Percentiles rank a stretch among this genome's conserved stretches.
phyloP scores from a whole-genome alignment of 257 asterid genomes.

The Lantana camara region DNA sequence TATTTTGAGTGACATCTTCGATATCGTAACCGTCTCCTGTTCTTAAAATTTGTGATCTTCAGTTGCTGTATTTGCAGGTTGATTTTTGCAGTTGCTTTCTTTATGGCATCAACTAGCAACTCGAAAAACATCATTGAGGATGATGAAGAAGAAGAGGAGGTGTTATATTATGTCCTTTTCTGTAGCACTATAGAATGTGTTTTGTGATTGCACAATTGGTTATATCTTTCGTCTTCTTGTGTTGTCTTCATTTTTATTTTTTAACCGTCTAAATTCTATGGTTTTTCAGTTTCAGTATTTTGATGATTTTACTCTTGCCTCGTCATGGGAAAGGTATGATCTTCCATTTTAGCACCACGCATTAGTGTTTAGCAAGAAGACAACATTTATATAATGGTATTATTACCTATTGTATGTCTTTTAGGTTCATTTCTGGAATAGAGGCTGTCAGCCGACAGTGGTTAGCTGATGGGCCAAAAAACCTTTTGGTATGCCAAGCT shows the following conservation, averaged over 20 bases:
- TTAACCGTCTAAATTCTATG: constrained; percentile 1
- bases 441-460: constrained; percentile 93
- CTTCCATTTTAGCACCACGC: not conserved
- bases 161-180: constrained; percentile 8
- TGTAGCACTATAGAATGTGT: constrained; percentile 5
- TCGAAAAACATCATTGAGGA: constrained; percentile 40
- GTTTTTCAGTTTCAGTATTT: constrained; percentile 79
- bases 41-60: not conserved
- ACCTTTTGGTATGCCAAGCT: constrained; percentile 58
- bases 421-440: constrained; percentile 87
- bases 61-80: constrained; percentile 2
- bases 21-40: not conserved
- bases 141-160: constrained; percentile 57
- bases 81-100: constrained; percentile 10
- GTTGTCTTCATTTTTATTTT: too few relatives aligned
- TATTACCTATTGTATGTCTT: constrained; percentile 9
- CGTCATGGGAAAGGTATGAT: constrained; percentile 89
- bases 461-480: constrained; percentile 80
- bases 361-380: constrained; percentile 1
- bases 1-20: not conserved
- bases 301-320: constrained; percentile 90
- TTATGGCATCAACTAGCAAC: constrained; percentile 54
- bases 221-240: not conserved
- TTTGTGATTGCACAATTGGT: not conserved
- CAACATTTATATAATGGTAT: not conserved